phyloP scores from a whole-genome alignment of 306 rosid species.

The Bauhinia variegata region DNA sequence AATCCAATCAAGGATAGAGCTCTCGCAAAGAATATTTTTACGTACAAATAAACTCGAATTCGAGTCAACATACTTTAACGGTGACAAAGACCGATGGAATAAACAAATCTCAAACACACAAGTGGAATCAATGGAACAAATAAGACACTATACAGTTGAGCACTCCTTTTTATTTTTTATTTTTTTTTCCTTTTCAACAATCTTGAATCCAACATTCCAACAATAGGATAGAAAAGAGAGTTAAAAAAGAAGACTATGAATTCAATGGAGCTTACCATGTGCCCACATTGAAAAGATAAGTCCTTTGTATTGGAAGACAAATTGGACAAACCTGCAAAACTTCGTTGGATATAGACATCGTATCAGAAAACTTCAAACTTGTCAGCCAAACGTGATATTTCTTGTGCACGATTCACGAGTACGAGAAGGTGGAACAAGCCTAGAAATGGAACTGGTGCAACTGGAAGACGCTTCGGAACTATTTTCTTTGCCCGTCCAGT shows the following conservation, averaged over 20 bases:
- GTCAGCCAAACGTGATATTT: conserved; percentile 1
- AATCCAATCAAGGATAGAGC: no score
- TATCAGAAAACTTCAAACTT: conserved; percentile 13
- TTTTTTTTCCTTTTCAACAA: no score
- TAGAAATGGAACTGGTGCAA: conserved; percentile 51
- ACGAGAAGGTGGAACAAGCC: conserved; percentile 34
- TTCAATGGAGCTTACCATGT: conserved; percentile 66
- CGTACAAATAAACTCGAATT: no score
- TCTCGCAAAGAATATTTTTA: no score
- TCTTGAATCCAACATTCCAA: no score
- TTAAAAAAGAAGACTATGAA: neutral
- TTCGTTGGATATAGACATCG: conserved; percentile 21
- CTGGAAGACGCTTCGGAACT: conserved; percentile 71
- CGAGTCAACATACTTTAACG: no score
- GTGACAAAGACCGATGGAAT: no score
- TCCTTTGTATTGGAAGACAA: conserved; percentile 74
- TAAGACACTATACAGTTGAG: no score
- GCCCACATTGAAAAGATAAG: conserved; percentile 85
- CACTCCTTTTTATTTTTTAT: no score
- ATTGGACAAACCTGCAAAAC: conserved; percentile 70
- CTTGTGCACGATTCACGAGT: no score
- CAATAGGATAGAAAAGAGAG: neutral
- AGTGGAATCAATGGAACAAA: no score
- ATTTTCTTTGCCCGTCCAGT: conserved; percentile 69
- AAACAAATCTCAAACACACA: no score